phyloP scores from a whole-genome alignment of 192 early-diverging fungal genomes.

The Entrophospora sp. region DNA sequence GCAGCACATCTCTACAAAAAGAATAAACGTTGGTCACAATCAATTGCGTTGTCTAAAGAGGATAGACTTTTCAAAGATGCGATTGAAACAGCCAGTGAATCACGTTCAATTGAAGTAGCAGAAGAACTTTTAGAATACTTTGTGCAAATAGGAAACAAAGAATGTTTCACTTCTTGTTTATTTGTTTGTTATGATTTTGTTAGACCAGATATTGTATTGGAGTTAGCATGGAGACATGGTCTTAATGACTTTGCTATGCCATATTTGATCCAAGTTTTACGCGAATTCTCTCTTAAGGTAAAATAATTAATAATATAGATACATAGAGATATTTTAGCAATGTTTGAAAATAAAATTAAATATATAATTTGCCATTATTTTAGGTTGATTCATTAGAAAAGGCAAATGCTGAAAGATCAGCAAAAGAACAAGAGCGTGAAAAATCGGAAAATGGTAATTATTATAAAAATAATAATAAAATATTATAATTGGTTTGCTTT shows the following conservation, averaged over 20 bases:
- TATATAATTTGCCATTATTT: neutral
- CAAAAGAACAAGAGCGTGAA: constrained; percentile 41
- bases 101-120: constrained; percentile 75
- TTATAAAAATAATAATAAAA: neutral
- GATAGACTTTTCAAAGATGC: constrained; percentile 97
- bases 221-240: constrained; percentile 84
- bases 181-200: constrained; percentile 94
- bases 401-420: constrained; percentile 47
- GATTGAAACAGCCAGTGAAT: constrained; percentile 96
- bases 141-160: constrained; percentile 81
- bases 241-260: constrained; percentile 95
- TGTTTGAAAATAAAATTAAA: neutral
- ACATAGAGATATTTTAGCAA: neutral
- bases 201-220: constrained; percentile 88
- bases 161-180: constrained; percentile 90
- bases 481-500: neutral
- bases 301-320: neutral
- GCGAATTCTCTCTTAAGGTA: constrained; percentile 84
- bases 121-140: constrained; percentile 96
- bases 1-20: constrained; percentile 93
- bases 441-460: constrained; percentile 26
- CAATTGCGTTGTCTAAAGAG: constrained; percentile 90
- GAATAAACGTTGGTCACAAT: constrained; percentile 95
- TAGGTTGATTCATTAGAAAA: constrained; percentile 44
- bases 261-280: constrained; percentile 85